Evolutionary conservation across 129 eudicot genomes (phyloP), one percentile per base, ranked within the genome.

Genomic region (Lactuca sativa): DNA sequence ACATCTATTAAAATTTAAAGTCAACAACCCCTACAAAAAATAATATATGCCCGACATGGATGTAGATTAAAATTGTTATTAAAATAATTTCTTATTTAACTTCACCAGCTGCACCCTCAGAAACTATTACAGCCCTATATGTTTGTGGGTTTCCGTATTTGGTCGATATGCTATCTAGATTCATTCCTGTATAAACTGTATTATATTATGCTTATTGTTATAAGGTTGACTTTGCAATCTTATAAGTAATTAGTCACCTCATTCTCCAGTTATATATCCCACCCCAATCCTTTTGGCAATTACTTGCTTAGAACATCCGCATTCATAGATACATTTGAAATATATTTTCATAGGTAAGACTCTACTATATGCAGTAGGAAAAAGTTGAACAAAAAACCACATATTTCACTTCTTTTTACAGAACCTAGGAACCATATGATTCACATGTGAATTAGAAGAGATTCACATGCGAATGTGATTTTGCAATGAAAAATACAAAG

Each of bases 181-280:
- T 64, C 84, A 80, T 80, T 58, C 7, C 34, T 18, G 16, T 62
- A 59, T 63, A 32, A 56, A 30, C 44, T 59, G 30, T 25, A 25
- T 25, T 25, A 25, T 58, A 34, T n/a, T 40, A 67, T 56, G 71
- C 51, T 68, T 68, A 55, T 54, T 52, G 7, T 66, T 44, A 18
- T 59, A 62, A 7, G 37, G 80, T 80, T 75, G 74, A 75, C 81
- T 75, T 75, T 70, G 15, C 1, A 37, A 25, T 36, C 78, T 44
- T 78, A 70, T 78, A 82, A 78, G 63, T 78, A 78, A 57, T 25
- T 25, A 54, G 59, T 54, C 70, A 59, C 66, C 62, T 82, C 54
- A 64, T 32, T 37, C 64, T 69, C 65, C 41, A 25, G 30, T 41
- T 38, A 40, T 6, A 69, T 25, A 75, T 69, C 54, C 30, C 30